Evolutionary conservation across 805 yeast species (phyloP).

Genomic region (Ogataea pilisensis): DNA sequence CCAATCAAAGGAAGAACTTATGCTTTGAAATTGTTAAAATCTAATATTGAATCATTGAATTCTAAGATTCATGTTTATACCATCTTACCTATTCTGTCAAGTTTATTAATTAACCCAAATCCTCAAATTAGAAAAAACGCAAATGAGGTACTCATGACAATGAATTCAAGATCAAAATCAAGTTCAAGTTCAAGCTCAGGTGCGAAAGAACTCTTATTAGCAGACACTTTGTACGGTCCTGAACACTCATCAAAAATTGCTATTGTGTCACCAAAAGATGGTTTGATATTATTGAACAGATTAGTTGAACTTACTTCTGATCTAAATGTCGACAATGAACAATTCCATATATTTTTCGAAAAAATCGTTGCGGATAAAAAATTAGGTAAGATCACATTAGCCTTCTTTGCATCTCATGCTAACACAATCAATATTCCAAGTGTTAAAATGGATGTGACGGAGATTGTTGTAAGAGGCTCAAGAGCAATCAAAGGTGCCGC

Average conservation of each 20-base stretch:
- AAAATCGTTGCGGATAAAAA: conserved; percentile 45
- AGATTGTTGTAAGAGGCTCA: conserved; percentile 39
- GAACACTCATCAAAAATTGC: conserved; percentile 42
- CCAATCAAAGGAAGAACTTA: conserved; percentile 55
- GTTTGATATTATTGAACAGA: conserved; percentile 38
- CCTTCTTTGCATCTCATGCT: conserved; percentile 72
- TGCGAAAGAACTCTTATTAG: conserved; percentile 43
- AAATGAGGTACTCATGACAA: conserved; percentile 34
- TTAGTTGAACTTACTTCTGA: conserved; percentile 38
- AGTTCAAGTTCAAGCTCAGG: no score
- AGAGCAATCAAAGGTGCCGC: conserved; percentile 38
- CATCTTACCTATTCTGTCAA: conserved; percentile 53
- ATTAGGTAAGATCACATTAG: conserved; percentile 50
- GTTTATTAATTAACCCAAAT: conserved; percentile 49
- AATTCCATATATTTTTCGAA: conserved; percentile 36
- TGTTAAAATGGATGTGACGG: conserved; percentile 50
- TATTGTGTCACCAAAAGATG: conserved; percentile 63
- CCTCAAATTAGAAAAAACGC: conserved; percentile 47
- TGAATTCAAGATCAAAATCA: conserved; percentile 37
- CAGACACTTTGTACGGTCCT: conserved; percentile 55
- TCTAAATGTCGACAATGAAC: conserved; percentile 46
- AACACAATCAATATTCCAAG: conserved; percentile 44
- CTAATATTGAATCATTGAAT: conserved; percentile 34
- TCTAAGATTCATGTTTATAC: conserved; percentile 39
- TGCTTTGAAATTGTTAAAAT: conserved; percentile 41